Evolutionary conservation across 2,329 filamentous ascomycete genomes (phyloP).

Genomic region (Lachnellula suecica): DNA sequence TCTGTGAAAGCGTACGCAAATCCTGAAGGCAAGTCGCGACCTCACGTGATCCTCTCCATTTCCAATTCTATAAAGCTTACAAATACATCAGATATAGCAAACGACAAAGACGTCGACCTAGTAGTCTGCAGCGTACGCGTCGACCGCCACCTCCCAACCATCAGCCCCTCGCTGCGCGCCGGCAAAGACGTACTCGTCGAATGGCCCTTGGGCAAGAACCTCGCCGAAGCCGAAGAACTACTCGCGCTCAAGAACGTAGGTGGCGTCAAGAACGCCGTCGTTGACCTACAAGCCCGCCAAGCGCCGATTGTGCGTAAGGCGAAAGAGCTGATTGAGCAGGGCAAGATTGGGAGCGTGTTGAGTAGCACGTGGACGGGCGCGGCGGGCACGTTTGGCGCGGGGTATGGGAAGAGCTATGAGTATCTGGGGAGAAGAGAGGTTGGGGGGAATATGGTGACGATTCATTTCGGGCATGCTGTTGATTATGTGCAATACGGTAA

Average conservation of each 20-base stretch:
- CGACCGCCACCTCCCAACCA: constrained; percentile 40
- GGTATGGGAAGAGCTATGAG: constrained; percentile 30
- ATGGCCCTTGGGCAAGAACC: constrained; percentile 46
- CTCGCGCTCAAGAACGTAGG: constrained; percentile 38
- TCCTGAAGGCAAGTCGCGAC: constrained; percentile 29
- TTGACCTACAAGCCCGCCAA: constrained; percentile 51
- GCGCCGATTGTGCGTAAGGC: constrained; percentile 45
- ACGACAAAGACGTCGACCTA: constrained; percentile 46
- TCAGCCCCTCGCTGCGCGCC: constrained; percentile 42
- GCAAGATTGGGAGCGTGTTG: constrained; percentile 50
- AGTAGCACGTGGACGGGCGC: constrained; percentile 33
- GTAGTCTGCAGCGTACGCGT: constrained; percentile 47
- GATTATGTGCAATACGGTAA: constrained; percentile 39
- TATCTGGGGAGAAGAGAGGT: constrained; percentile 49
- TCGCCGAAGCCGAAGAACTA: constrained; percentile 44
- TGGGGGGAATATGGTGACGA: constrained; percentile 35
- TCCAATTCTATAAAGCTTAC: background rate
- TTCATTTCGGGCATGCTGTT: constrained; percentile 35
- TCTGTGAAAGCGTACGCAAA: constrained; percentile 43
- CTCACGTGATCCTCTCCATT: background rate
- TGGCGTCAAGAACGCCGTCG: constrained; percentile 38
- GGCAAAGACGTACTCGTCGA: constrained; percentile 50
- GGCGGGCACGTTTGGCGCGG: constrained; percentile 5
- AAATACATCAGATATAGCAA: constrained; percentile 37
- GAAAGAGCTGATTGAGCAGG: constrained; percentile 42